These are phyloP conservation scores for Sugiyamaella novakii DNA, from an alignment of 1,139 yeast species.

Conservation along the genomic window DNA sequence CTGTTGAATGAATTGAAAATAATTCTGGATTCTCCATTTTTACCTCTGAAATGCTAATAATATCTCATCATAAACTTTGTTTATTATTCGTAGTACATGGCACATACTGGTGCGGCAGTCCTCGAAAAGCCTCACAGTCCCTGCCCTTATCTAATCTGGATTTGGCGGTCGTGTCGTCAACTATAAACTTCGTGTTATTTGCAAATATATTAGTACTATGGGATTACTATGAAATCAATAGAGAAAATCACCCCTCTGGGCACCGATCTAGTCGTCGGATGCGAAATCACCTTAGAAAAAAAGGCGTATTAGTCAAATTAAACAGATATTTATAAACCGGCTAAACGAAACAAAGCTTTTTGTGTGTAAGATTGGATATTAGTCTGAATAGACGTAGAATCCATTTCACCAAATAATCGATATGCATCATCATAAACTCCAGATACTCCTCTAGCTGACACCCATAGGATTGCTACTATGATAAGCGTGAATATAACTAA, in stretches of 20 bases:
- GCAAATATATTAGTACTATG: too few species aligned
- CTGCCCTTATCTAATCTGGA: neutral
- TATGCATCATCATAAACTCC: conserved; percentile 29
- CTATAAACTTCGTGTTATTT: too few species aligned
- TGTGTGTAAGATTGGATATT: conserved; percentile 10
- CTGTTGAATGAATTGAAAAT: conserved; percentile 51
- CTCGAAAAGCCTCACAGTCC: too few species aligned
- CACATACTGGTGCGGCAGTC: neutral
- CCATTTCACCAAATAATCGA: conserved; percentile 18
- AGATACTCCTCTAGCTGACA: conserved; percentile 33
- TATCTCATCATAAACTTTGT: neutral
- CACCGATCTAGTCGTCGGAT: too few species aligned
- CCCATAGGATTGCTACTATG: conserved; percentile 30
- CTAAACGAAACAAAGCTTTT: conserved; percentile 7
- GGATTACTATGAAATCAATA: too few species aligned
- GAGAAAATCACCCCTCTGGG: too few species aligned
- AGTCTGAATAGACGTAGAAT: conserved; percentile 13
- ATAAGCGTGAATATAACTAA: conserved; percentile 24
- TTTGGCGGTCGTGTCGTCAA: too few species aligned
- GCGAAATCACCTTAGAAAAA: too few species aligned
- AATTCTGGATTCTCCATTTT: conserved; percentile 23
- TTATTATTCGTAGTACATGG: too few species aligned
- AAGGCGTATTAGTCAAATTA: too few species aligned
- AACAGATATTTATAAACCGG: conserved; percentile 8
- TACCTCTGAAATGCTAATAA: neutral